A percentile compares a stretch with the other conserved stretches of the same genome.
Conservation (phyloP, 2,329 filamentous ascomycete genomes). For the Elsinoe australis region DNA sequence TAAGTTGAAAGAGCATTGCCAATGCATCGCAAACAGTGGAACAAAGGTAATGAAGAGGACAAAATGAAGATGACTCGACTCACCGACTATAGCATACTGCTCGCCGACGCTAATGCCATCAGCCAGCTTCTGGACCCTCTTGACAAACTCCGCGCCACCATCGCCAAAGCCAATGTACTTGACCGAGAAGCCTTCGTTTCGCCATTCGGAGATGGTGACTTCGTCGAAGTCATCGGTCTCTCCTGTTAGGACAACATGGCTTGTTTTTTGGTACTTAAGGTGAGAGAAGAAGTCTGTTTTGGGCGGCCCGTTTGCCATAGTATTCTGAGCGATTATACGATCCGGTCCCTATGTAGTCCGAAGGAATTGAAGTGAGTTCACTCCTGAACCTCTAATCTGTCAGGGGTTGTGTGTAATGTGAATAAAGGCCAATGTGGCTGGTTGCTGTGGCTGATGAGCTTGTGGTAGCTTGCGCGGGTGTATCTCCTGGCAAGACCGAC, state of each 20-base stretch:
- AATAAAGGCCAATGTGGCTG: constrained; percentile 1
- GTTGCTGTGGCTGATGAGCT: constrained; percentile 7
- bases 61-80: too few relatives aligned
- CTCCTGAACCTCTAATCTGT: not conserved
- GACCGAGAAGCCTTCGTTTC: constrained; percentile 53
- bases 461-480: not conserved
- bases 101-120: constrained; percentile 53
- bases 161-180: constrained; percentile 49
- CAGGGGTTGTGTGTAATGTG: not conserved
- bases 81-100: constrained; percentile 57
- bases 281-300: constrained; percentile 28
- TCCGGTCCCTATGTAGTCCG: not conserved
- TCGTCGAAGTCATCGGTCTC: constrained; percentile 51
- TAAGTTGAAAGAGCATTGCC: too few relatives aligned
- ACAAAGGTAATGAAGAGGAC: too few relatives aligned
- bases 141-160: constrained; percentile 42
- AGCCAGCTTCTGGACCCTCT: constrained; percentile 43
- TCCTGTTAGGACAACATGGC: constrained; percentile 43
- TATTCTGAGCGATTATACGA: too few relatives aligned
- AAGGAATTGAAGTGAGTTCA: not conserved
- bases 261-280: constrained; percentile 36
- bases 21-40: too few relatives aligned
- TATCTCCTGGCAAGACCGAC: not conserved
- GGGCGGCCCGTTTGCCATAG: constrained; percentile 3
- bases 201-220: constrained; percentile 47